Conservation (phyloP, 2,329 filamentous ascomycete genomes). For the Fusarium sp. region DNA sequence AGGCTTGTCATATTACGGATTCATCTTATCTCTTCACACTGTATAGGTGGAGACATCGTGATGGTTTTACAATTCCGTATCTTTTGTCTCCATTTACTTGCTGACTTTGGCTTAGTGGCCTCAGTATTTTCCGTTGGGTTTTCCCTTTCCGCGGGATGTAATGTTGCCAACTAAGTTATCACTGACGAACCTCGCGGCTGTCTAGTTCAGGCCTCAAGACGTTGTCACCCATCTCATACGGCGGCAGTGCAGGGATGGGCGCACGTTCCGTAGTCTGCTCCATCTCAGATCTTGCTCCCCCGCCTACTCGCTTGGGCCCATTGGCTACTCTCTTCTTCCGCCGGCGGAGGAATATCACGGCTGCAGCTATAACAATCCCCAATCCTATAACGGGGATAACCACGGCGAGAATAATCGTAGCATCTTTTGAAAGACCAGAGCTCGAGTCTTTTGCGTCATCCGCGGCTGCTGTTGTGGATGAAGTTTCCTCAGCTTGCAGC, state of each 20-base stretch:
- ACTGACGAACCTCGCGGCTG: neutral
- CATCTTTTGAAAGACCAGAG: neutral
- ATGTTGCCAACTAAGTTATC: too few species aligned
- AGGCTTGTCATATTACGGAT: too few species aligned
- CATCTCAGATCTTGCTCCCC: neutral
- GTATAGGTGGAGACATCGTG: neutral
- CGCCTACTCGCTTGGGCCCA: too few species aligned
- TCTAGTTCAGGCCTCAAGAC: neutral
- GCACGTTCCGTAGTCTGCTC: rapidly evolving
- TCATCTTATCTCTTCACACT: neutral
- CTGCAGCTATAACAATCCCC: neutral
- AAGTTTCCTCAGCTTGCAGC: neutral
- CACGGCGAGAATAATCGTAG: neutral
- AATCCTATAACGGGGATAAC: neutral
- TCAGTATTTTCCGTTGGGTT: too few species aligned
- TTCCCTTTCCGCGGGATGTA: too few species aligned
- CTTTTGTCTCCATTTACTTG: neutral
- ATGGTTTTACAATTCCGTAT: neutral
- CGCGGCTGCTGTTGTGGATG: neutral
- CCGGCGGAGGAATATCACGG: neutral
- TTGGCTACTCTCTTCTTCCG: neutral
- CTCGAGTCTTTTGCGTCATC: too few species aligned
- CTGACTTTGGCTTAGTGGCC: neutral
- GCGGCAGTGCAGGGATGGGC: rapidly evolving
- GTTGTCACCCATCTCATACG: neutral